Conservation (phyloP, 108 stramenopile species). For the Schizochytrium sp. region DNA sequence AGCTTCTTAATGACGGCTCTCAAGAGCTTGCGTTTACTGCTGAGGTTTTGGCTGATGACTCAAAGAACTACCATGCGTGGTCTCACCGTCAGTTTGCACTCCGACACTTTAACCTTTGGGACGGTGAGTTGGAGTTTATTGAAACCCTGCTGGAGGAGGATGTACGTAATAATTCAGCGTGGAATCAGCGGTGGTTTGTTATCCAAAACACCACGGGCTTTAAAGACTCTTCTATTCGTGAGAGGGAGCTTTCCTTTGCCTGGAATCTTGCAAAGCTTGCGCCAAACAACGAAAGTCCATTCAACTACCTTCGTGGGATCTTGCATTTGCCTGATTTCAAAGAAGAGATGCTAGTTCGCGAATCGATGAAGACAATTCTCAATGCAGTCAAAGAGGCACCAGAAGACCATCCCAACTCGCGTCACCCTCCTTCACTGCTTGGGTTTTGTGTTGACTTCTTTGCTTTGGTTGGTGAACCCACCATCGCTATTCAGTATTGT, state of each 20-base stretch:
- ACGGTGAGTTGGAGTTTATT: slow-evolving; percentile 83
- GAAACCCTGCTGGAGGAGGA: slow-evolving; percentile 82
- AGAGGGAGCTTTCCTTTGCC: slow-evolving; percentile 67
- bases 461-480: background rate
- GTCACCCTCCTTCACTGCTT: background rate
- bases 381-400: background rate
- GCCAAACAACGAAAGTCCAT: slow-evolving; percentile 73
- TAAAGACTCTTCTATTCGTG: slow-evolving; percentile 40
- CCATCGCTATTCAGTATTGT: background rate
- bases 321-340: slow-evolving; percentile 20
- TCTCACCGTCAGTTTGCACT: slow-evolving; percentile 92
- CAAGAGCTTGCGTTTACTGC: slow-evolving; percentile 86
- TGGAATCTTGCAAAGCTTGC: slow-evolving; percentile 60
- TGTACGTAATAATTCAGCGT: slow-evolving; percentile 95
- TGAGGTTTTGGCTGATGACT: slow-evolving; percentile 84
- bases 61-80: slow-evolving; percentile 99
- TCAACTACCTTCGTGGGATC: slow-evolving; percentile 72
- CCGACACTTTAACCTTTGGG: slow-evolving; percentile 75
- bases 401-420: background rate
- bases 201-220: slow-evolving; percentile 47
- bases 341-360: background rate
- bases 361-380: background rate
- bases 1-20: slow-evolving; percentile 72
- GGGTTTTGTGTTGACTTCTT: slow-evolving; percentile 1
- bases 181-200: slow-evolving; percentile 98